Evolutionary conservation across 2,329 filamentous ascomycete genomes (phyloP).

Genomic region (Tympanopsis confertula): DNA sequence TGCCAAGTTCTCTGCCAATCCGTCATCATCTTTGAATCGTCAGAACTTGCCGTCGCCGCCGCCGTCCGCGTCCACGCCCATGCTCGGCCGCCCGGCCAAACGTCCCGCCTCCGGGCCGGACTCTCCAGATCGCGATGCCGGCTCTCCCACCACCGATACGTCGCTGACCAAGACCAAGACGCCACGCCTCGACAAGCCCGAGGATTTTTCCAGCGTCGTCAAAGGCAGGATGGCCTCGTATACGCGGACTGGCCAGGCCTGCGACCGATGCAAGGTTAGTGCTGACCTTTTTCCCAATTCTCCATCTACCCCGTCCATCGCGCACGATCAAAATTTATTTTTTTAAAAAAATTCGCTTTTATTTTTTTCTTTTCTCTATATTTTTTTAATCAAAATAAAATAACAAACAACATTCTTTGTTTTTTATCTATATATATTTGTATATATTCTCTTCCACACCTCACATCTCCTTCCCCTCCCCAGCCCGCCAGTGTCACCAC

Average conservation of each 20-base stretch:
- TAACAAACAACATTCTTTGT: too few species aligned
- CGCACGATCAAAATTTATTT: too few species aligned
- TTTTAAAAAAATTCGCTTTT: too few species aligned
- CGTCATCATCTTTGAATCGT: too few species aligned
- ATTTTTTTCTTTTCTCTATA: neutral
- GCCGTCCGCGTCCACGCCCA: too few species aligned
- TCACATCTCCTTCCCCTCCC: too few species aligned
- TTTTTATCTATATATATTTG: too few species aligned
- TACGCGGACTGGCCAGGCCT: slow-evolving; percentile 68
- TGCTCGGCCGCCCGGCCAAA: slow-evolving; percentile 29
- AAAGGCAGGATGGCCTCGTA: slow-evolving; percentile 42
- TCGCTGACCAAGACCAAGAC: slow-evolving; percentile 30
- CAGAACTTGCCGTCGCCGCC: too few species aligned
- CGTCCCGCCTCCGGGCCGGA: slow-evolving; percentile 27
- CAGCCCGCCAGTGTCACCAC: too few species aligned
- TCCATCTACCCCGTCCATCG: neutral
- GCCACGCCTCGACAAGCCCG: slow-evolving; percentile 31
- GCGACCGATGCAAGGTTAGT: slow-evolving; percentile 74
- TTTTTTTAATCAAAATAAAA: too few species aligned
- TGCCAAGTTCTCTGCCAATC: too few species aligned
- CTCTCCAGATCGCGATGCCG: slow-evolving; percentile 18
- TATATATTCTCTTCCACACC: too few species aligned
- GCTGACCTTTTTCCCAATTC: slow-evolving; percentile 1
- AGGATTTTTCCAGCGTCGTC: slow-evolving; percentile 42
- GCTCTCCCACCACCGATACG: slow-evolving; percentile 3